phyloP scores from a whole-genome alignment of 257 asterid species.

The Gentiana dahurica region DNA sequence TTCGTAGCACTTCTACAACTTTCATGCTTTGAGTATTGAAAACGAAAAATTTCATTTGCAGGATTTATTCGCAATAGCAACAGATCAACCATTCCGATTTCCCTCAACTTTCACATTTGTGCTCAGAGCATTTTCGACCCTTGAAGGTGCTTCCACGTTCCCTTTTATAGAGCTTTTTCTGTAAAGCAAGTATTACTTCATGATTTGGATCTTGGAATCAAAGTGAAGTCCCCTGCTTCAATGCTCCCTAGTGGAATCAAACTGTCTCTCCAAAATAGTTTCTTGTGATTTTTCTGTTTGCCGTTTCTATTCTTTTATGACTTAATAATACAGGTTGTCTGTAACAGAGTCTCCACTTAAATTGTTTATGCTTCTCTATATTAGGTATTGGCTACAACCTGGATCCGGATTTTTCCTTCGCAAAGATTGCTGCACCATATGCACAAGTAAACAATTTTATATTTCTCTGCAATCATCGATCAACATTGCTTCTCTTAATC shows the following conservation, averaged over 20 bases:
- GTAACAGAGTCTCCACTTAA: no score
- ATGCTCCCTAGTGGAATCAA: no score
- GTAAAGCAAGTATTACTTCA: no score
- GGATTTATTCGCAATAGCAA: conserved; percentile 98
- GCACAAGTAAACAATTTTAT: conserved; percentile 50
- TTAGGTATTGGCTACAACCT: conserved; percentile 80
- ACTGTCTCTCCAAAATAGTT: no score
- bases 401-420: conserved; percentile 81
- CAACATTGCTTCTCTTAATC: not conserved
- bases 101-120: conserved; percentile 93
- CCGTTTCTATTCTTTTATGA: no score
- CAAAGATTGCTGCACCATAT: conserved; percentile 92
- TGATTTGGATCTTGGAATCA: no score
- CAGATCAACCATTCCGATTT: conserved; percentile 94
- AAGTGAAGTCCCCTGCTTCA: no score
- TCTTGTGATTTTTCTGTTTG: no score
- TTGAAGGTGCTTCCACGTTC: conserved; percentile 63
- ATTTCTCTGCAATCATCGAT: not conserved
- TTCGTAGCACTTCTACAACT: no score
- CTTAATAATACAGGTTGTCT: no score
- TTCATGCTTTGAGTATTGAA: no score
- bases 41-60: conserved; percentile 21
- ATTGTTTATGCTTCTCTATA: not conserved
- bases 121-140: conserved; percentile 90
- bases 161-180: conserved; percentile 3